Evolutionary conservation across 345 rosid species (phyloP), one percentile per base, ranked within the genome.

Genomic region (Adansonia digitata): DNA sequence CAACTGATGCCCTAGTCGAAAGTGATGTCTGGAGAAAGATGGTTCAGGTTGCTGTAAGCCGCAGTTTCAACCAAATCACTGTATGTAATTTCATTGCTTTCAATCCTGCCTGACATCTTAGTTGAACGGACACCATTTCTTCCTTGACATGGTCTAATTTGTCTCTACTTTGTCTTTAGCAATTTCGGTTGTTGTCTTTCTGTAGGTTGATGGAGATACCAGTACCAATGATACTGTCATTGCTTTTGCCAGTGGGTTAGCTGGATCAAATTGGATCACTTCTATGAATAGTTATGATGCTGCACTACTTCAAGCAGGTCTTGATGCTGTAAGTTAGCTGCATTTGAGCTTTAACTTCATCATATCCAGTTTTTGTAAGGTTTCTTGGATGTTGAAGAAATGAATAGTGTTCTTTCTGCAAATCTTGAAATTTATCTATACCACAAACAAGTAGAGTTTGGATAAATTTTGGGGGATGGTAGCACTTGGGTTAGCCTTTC

Each of bases 11-110:
- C 4, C 83, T 81, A 43, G 97, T 95, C 48, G 82, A 90, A 74
- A 85, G 88, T 86, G 94, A 91, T 82, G 87, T 89, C 62, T 95
- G 98, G 98, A 90, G 93, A 83, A 88, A 86, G 87, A 93, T 95
- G 97, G 96, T 93, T 29, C 88, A 81, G 78, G 78, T 82, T 69
- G 89, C 98, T 22, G 99, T 95, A 39, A 84, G 87, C 85, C 84
- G 97, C 69, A 95, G 99, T 81, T 95, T 95, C 85, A 93, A 95
- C 90, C 99, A 91, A 77, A 90, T 95, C 81, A 95, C 98, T 78
- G 98, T 95, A 89, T 31, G 92, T 77, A 26, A 45, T 29, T 17
- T 9, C 34, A 64, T 77, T 75, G 65, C 71, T 46, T 79, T 76
- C 14, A n/a, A 9, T 37, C 53, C 12, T 40, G 3, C 35, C 53